phyloP scores from a whole-genome alignment of 305 asterid genomes.

The Vinca major region DNA sequence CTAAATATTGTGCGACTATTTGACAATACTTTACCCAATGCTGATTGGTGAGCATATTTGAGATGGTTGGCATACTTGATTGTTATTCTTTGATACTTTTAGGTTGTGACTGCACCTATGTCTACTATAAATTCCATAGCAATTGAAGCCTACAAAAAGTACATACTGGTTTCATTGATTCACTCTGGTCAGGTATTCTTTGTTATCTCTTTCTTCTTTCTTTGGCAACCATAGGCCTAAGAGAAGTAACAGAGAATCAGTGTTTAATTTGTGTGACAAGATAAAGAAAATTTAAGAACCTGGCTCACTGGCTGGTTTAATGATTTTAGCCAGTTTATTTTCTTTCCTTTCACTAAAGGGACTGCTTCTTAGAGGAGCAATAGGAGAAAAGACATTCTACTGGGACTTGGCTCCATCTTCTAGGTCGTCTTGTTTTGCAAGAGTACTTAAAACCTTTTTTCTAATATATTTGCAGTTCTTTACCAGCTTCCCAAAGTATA shows the following conservation, averaged over 20 bases:
- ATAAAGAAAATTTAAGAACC: background rate
- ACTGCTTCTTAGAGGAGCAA: background rate
- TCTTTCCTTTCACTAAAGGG: background rate
- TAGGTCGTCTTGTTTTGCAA: background rate
- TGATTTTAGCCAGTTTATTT: background rate
- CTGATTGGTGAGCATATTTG: conserved; percentile 1
- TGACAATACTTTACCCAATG: background rate
- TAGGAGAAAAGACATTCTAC: background rate
- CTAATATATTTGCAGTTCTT: conserved; percentile 51
- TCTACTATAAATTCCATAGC: conserved; percentile 64
- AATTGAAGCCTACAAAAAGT: conserved; percentile 94
- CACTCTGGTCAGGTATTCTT: conserved; percentile 77
- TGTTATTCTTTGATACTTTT: conserved; percentile 18
- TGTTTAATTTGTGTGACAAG: background rate
- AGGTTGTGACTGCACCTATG: conserved; percentile 99
- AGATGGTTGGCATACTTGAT: conserved; percentile 9
- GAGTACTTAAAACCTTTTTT: background rate
- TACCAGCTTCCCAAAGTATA: conserved; percentile 69
- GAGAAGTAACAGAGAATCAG: background rate
- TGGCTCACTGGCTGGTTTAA: background rate
- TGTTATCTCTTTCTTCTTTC: conserved; percentile 6
- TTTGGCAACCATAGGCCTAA: background rate
- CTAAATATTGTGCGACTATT: background rate
- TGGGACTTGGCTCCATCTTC: background rate
- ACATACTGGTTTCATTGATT: conserved; percentile 80